These are phyloP conservation scores for Begonia fuchsioides DNA, from an alignment of 306 rosid genomes.

Conservation along the genomic window DNA sequence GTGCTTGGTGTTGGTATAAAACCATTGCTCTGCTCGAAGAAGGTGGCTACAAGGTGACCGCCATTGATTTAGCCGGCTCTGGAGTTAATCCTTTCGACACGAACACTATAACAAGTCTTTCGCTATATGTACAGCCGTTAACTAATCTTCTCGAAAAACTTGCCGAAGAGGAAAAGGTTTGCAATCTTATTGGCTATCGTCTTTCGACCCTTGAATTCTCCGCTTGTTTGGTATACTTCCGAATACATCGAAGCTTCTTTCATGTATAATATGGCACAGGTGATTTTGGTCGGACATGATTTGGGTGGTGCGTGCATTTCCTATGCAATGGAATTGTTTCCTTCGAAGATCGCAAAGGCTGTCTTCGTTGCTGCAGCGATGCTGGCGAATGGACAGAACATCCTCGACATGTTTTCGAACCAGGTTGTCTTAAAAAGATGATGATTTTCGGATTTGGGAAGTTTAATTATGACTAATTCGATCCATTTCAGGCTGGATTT, in stretches of 20 bases:
- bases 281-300: conserved; percentile 94
- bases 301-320: conserved; percentile 91
- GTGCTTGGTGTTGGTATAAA: conserved; percentile 99
- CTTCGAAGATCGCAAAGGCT: conserved; percentile 66
- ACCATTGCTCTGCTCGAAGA: conserved; percentile 93
- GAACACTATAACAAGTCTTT: conserved; percentile 51
- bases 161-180: conserved; percentile 66
- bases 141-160: conserved; percentile 60
- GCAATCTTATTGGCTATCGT: background rate
- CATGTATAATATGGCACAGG: conserved; percentile 26
- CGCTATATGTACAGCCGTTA: conserved; percentile 83
- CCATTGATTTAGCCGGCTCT: conserved; percentile 84
- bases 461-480: background rate
- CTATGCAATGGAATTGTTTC: conserved; percentile 76
- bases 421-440: conserved; percentile 35
- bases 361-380: conserved; percentile 84
- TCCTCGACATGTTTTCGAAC: conserved; percentile 74
- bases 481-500: conserved; percentile 51
- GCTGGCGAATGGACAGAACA: conserved; percentile 68
- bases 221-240: no score
- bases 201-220: no score
- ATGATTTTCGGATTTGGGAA: no score
- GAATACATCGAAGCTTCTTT: no score
- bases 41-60: conserved; percentile 68
- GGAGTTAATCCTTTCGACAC: conserved; percentile 75